phyloP scores from a whole-genome alignment of 192 early-diverging fungal genomes.

The Backusella westeae region DNA sequence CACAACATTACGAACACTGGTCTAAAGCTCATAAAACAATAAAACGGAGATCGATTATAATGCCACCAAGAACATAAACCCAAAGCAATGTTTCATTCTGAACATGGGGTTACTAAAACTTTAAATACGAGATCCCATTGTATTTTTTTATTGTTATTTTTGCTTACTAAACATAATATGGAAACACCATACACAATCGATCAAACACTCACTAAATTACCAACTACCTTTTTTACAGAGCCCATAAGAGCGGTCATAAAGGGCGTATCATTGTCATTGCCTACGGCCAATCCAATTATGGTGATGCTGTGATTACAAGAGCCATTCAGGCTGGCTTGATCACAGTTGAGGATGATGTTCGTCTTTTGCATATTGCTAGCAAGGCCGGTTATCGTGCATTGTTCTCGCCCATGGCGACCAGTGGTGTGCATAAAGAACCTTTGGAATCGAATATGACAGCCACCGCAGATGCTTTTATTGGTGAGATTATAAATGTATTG shows the following conservation, averaged over 20 bases:
- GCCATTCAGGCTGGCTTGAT: conserved; percentile 13
- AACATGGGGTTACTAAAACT: not conserved
- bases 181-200: not conserved
- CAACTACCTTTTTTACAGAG: not conserved
- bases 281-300: conserved; percentile 20
- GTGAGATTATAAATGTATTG: conserved; percentile 16
- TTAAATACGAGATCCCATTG: not conserved
- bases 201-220: not conserved
- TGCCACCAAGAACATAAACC: not conserved
- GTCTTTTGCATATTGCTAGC: conserved; percentile 18
- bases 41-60: conserved; percentile 1
- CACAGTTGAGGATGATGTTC: conserved; percentile 2
- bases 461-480: conserved; percentile 6
- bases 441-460: not conserved
- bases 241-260: not conserved
- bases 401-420: not conserved
- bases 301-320: conserved; percentile 24
- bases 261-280: conserved; percentile 8
- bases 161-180: not conserved
- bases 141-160: not conserved
- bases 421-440: not conserved
- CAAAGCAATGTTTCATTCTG: not conserved
- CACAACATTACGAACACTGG: not conserved
- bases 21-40: not conserved
- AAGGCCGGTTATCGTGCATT: not conserved